These are phyloP conservation scores for Termitomyces sp. DNA, from an alignment of 768 basidiomycete genomes.

Conservation along the genomic window DNA sequence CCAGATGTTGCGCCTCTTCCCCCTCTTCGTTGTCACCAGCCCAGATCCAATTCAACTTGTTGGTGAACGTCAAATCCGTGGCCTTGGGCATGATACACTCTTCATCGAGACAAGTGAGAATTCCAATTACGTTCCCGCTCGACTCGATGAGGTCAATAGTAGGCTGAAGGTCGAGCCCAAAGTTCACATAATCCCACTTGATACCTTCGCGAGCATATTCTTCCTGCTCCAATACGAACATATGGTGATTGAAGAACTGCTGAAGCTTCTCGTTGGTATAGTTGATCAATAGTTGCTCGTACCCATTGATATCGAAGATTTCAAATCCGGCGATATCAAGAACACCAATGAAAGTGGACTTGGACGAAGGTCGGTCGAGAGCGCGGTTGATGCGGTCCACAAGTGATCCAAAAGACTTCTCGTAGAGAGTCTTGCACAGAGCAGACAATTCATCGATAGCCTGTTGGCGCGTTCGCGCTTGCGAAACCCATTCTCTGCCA, in stretches of 20 bases:
- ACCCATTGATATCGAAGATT: conserved; percentile 91
- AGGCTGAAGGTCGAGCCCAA: conserved; percentile 94
- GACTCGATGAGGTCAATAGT: conserved; percentile 98
- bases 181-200: conserved; percentile 98
- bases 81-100: conserved; percentile 99
- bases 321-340: conserved; percentile 99
- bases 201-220: conserved; percentile 96
- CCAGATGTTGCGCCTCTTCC: conserved; percentile 60
- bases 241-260: conserved; percentile 98
- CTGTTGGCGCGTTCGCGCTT: conserved; percentile 87
- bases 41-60: conserved; percentile 87
- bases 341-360: conserved; percentile 95
- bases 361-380: conserved; percentile 87
- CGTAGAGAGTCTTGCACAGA: conserved; percentile 93
- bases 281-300: conserved; percentile 98
- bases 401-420: conserved; percentile 91
- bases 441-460: conserved; percentile 90
- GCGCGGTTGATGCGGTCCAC: conserved; percentile 96
- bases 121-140: conserved; percentile 76
- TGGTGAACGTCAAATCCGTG: conserved; percentile 89
- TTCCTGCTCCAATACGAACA: conserved; percentile 99
- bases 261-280: conserved; percentile 98
- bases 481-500: conserved; percentile 95
- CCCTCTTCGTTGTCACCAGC: conserved; percentile 39
- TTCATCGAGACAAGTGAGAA: conserved; percentile 91